phyloP scores from a whole-genome alignment of 768 basidiomycete species.

The Psilocybe subaeruginosa region DNA sequence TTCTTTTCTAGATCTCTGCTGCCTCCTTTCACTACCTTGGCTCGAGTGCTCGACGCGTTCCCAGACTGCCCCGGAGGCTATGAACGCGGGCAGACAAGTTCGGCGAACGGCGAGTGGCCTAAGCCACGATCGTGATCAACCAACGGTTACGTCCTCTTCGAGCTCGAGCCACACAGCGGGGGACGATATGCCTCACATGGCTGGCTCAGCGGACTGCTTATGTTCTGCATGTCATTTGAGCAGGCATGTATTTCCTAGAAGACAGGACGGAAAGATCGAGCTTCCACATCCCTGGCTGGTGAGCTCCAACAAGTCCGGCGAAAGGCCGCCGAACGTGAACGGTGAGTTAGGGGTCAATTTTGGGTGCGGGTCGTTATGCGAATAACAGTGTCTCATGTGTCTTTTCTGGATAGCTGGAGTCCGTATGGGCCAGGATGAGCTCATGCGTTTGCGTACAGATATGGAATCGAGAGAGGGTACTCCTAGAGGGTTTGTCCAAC shows the following conservation, averaged over 20 bases:
- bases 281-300: constrained; percentile 20
- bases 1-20: constrained; percentile 2
- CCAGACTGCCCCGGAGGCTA: constrained; percentile 12
- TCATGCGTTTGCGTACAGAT: neutral
- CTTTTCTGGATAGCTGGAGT: neutral
- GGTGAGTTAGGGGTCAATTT: constrained; percentile 2
- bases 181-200: constrained; percentile 7
- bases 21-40: neutral
- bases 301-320: neutral
- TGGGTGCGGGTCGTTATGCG: neutral
- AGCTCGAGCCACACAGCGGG: neutral
- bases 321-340: neutral
- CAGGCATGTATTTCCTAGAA: constrained; percentile 23
- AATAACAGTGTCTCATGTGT: neutral
- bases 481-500: constrained; percentile 10
- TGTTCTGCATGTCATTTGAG: constrained; percentile 27
- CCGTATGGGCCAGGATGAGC: neutral
- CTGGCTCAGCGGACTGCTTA: constrained; percentile 16
- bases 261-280: constrained; percentile 27
- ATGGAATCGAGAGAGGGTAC: constrained; percentile 16
- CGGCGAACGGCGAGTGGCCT: constrained; percentile 10
- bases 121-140: neutral
- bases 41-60: neutral
- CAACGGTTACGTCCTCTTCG: constrained; percentile 3
- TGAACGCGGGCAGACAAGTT: constrained; percentile 9